These are phyloP conservation scores for Dioscorea zingiberensis DNA, from an alignment of 106 monocot species.

Conservation along the genomic window DNA sequence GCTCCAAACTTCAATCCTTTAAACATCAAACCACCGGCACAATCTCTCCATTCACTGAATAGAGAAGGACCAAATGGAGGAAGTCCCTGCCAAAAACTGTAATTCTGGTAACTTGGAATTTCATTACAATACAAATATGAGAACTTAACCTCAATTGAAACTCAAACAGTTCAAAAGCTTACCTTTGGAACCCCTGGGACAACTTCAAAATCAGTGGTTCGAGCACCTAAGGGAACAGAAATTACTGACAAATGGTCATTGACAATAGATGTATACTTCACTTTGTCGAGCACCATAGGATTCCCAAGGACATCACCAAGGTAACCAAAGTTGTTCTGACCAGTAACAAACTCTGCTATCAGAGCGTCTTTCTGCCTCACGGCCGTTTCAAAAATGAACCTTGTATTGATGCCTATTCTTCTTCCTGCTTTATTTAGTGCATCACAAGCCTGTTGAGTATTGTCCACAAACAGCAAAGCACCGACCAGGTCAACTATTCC, in stretches of 20 bases:
- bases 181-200: conserved; percentile 32
- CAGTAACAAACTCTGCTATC: conserved; percentile 42
- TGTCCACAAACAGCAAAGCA: conserved; percentile 40
- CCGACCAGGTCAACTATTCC: conserved; percentile 50
- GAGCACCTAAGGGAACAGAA: conserved; percentile 55
- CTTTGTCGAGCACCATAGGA: conserved; percentile 41
- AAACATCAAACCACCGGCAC: conserved; percentile 50
- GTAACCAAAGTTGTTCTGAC: conserved; percentile 18
- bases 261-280: conserved; percentile 50
- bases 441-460: conserved; percentile 20
- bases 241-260: conserved; percentile 43
- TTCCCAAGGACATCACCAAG: conserved; percentile 21
- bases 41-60: conserved; percentile 41
- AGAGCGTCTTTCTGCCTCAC: conserved; percentile 53
- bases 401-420: conserved; percentile 54
- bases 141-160: not conserved
- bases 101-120: not conserved
- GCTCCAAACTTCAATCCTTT: conserved; percentile 35
- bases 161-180: conserved; percentile 6
- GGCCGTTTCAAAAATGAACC: conserved; percentile 68
- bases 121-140: not conserved
- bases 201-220: conserved; percentile 52
- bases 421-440: conserved; percentile 36
- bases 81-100: conserved; percentile 25
- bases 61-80: conserved; percentile 35